A percentile compares a stretch with the other conserved stretches of the same genome.
phyloP scores from a whole-genome alignment of 2,329 filamentous ascomycete species.

The Paecilomyces fulvus region DNA sequence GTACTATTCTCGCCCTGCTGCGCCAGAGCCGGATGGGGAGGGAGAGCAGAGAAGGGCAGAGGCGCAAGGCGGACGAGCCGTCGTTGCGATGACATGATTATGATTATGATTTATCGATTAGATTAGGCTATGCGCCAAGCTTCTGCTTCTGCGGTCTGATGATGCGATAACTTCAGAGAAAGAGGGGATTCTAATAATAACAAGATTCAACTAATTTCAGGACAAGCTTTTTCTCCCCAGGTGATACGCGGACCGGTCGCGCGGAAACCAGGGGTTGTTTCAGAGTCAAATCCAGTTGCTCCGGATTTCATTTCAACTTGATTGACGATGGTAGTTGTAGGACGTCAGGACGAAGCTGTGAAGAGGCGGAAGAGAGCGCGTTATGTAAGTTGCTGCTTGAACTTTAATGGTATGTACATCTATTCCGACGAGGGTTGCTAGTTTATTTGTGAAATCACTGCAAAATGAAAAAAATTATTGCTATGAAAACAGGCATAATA shows the following conservation, averaged over 20 bases:
- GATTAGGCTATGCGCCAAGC: neutral
- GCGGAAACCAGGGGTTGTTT: neutral
- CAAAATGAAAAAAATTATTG: no score
- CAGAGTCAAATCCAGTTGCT: neutral
- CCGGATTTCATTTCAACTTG: neutral
- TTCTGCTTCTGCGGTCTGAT: no score
- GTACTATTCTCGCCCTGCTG: neutral
- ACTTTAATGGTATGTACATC: no score
- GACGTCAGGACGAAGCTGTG: neutral
- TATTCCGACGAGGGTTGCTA: no score
- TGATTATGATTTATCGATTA: neutral
- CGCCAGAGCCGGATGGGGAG: constrained; percentile 19
- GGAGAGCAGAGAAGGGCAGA: constrained; percentile 20
- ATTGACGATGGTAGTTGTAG: neutral
- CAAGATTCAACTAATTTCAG: neutral
- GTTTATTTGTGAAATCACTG: no score
- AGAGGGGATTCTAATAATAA: neutral
- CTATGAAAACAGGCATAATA: neutral
- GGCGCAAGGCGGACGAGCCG: constrained; percentile 17
- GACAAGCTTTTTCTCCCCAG: neutral
- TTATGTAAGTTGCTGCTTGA: no score
- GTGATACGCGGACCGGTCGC: neutral
- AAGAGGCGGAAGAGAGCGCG: no score
- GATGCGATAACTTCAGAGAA: neutral
- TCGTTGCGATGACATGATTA: neutral